Evolutionary conservation across 345 rosid genomes (phyloP), one percentile per base, ranked within the genome.

Genomic region (Hirschfeldia incana): DNA sequence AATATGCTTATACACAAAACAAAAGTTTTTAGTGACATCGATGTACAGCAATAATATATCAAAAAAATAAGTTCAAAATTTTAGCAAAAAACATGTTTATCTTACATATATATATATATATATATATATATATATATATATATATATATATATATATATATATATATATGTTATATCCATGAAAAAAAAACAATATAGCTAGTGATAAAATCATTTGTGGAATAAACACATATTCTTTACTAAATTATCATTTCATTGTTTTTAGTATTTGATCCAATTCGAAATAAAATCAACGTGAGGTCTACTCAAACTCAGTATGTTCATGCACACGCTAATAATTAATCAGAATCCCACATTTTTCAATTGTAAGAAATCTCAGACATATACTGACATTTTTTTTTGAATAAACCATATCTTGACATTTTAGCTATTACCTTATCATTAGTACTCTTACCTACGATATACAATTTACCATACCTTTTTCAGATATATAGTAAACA

Each of bases 241-340:
- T 21, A 11, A 28, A 29, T 1, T 11, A 2, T 17, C 16, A 1
- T 44, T n/a, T 34, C 2, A 65, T 21, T 21, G 21, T 36, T 13
- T 53, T 12, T 7, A 36, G 5, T 12, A 34, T n/a, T 39, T 26
- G 65, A 67, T 58, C 46, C n/a, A 58, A 0, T 58, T 29, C 39
- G 21, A 11, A 37, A 67, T 55, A 28, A 67, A 55, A 58, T 42
- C 34, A 76, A 58, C 9, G 10, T 17, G 62, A 76, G 46, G 60
- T 42, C 62, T 59, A 67, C 59, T 26, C 39, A 46, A 8, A 26
- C 46, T 8, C 12, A 69, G 29, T 61, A 62, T 62, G 39, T 77
- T 77, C 75, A 77, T 70, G 80, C 69, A 77, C 32, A 62, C 21
- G 21, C 39, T 62, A 62, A 26, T 46, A 46, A 46, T 4, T 46